These are phyloP conservation scores for Solanum ossicruentum DNA, from an alignment of 257 asterid genomes.

Conservation along the genomic window DNA sequence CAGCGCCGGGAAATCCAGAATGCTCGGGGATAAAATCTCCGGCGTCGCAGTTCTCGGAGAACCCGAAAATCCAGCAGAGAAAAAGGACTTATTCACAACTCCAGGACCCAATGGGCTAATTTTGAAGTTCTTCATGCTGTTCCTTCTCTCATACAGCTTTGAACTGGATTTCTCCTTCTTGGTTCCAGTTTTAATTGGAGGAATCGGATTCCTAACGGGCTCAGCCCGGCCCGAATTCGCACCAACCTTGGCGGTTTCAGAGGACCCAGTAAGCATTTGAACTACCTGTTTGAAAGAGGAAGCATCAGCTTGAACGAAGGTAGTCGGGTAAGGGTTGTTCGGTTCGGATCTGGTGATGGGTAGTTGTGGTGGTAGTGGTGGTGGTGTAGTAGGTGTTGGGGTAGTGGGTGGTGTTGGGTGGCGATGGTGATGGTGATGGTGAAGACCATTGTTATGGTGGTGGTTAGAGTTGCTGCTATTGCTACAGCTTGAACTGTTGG, in stretches of 20 bases:
- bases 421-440: conserved; percentile 9
- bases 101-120: conserved; percentile 54
- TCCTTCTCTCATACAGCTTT: conserved; percentile 73
- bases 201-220: conserved; percentile 38
- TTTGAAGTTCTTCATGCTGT: conserved; percentile 69
- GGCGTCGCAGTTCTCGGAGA: conserved; percentile 56
- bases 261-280: conserved; percentile 84
- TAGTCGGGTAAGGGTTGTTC: conserved; percentile 79
- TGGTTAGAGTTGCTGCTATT: conserved; percentile 7
- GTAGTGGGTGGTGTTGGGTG: conserved; percentile 1
- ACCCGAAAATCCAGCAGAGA: conserved; percentile 23
- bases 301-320: conserved; percentile 92
- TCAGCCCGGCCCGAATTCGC: conserved; percentile 30
- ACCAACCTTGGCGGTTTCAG: conserved; percentile 32
- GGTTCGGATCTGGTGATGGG: conserved; percentile 91
- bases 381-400: conserved; percentile 12
- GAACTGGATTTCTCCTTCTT: conserved; percentile 58
- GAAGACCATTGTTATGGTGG: conserved; percentile 4
- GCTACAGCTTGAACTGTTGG: conserved; percentile 35
- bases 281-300: conserved; percentile 87
- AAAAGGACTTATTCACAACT: conserved; percentile 17
- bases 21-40: conserved; percentile 67
- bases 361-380: conserved; percentile 26
- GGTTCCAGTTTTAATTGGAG: conserved; percentile 57
- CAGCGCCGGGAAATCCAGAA: conserved; percentile 77